A percentile compares a stretch with the other conserved stretches of the same genome.
Conservation (phyloP, 2,329 filamentous ascomycete species). For the Fusarium acutatum region DNA sequence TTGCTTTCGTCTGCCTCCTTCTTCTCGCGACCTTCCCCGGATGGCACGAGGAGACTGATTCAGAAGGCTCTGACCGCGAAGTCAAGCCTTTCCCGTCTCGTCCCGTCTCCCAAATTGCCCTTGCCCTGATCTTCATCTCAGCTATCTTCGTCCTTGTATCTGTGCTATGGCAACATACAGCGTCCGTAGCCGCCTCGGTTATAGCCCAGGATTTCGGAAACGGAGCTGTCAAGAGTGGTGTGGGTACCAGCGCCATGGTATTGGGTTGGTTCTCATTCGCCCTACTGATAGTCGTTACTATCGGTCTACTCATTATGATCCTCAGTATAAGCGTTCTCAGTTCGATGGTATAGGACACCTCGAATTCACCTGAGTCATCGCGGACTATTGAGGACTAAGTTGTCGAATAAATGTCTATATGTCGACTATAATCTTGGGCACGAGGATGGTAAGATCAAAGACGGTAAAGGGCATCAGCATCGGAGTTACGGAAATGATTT, state of each 20-base stretch:
- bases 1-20: constrained; percentile 95
- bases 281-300: constrained; percentile 92
- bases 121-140: constrained; percentile 88
- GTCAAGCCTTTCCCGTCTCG: constrained; percentile 94
- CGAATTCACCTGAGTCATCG: constrained; percentile 25
- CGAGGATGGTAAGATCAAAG: constrained; percentile 34
- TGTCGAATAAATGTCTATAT: constrained; percentile 34
- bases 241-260: constrained; percentile 95
- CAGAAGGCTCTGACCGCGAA: constrained; percentile 82
- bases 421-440: constrained; percentile 27
- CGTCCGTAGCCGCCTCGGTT: constrained; percentile 91
- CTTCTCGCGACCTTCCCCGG: constrained; percentile 96
- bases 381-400: constrained; percentile 28
- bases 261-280: constrained; percentile 98
- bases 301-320: constrained; percentile 95
- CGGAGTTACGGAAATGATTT: constrained; percentile 44
- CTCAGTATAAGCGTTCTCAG: constrained; percentile 86
- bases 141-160: constrained; percentile 78
- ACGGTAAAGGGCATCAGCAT: constrained; percentile 46
- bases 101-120: constrained; percentile 88
- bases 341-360: constrained; percentile 56
- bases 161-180: constrained; percentile 91
- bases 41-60: constrained; percentile 92
- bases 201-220: constrained; percentile 94
- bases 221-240: constrained; percentile 84